Conservation (phyloP, 768 basidiomycete genomes). For the Gymnopilus junonius region DNA sequence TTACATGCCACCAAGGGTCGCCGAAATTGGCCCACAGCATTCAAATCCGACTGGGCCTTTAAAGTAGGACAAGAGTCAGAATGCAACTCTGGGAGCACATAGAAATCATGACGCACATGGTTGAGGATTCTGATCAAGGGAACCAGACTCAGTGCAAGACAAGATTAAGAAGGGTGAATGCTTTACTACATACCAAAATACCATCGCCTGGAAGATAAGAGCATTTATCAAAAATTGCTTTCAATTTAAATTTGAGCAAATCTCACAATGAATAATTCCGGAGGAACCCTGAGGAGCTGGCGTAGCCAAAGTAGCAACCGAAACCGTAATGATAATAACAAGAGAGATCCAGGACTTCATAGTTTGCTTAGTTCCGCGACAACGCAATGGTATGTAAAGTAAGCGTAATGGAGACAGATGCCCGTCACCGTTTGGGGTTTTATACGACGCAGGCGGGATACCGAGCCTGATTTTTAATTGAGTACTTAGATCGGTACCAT, state of each 20-base stretch:
- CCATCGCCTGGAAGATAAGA: background rate
- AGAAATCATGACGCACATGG: too few relatives aligned
- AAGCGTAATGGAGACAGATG: too few relatives aligned
- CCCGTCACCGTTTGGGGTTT: too few relatives aligned
- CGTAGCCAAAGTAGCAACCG: background rate
- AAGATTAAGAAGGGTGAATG: background rate
- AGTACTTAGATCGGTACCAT: background rate
- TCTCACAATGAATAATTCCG: background rate
- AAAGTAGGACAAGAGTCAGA: background rate
- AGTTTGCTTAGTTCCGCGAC: background rate
- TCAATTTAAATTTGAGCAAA: background rate
- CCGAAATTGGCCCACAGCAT: constrained; percentile 12
- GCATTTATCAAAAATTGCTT: background rate
- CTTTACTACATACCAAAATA: background rate
- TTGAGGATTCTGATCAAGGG: too few relatives aligned
- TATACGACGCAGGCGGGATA: background rate
- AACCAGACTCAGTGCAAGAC: too few relatives aligned
- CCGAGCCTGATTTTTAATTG: too few relatives aligned
- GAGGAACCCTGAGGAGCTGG: background rate
- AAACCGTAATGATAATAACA: background rate
- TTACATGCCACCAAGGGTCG: constrained; percentile 1
- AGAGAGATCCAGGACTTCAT: background rate
- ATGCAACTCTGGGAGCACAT: too few relatives aligned
- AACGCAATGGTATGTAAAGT: background rate
- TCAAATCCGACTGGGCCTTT: constrained; percentile 6